Evolutionary conservation across 2,329 filamentous ascomycete genomes (phyloP).

Genomic region (Xenoacremonium recifei): DNA sequence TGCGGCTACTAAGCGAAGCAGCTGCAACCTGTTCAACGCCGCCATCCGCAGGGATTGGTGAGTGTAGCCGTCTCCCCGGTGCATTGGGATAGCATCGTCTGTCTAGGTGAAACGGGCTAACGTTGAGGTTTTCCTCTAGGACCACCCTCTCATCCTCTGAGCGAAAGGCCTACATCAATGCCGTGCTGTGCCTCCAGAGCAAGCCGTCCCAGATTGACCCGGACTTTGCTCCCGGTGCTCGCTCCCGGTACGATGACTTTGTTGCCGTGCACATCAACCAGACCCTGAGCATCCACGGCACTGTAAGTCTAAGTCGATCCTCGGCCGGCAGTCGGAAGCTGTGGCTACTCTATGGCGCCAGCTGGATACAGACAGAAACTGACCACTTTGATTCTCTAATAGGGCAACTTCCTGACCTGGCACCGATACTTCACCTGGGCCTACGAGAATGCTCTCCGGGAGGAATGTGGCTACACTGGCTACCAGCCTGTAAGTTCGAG

Average conservation of each 20-base stretch:
- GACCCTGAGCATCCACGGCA: slow-evolving; percentile 40
- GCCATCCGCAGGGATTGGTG: slow-evolving; percentile 31
- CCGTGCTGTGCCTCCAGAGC: slow-evolving; percentile 39
- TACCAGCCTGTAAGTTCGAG: slow-evolving; percentile 30
- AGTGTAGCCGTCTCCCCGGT: slow-evolving; percentile 1
- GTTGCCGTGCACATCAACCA: slow-evolving; percentile 46
- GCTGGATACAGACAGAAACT: no score
- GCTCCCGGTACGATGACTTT: slow-evolving; percentile 47
- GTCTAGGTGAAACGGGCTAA: no score
- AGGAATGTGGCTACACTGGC: slow-evolving; percentile 32
- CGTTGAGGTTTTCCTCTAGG: no score
- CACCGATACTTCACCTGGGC: slow-evolving; percentile 25
- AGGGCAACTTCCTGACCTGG: slow-evolving; percentile 23
- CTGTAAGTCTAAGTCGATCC: slow-evolving; percentile 12
- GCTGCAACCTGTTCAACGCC: slow-evolving; percentile 28
- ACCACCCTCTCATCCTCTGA: slow-evolving; percentile 4
- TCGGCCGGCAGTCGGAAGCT: background rate
- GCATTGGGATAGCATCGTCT: background rate
- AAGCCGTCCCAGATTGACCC: slow-evolving; percentile 31
- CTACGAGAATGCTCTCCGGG: slow-evolving; percentile 23
- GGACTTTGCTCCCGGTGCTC: slow-evolving; percentile 36
- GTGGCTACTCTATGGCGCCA: background rate
- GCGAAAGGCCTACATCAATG: slow-evolving; percentile 36
- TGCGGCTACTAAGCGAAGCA: no score
- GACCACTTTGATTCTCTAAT: no score